Evolutionary conservation across 2,329 filamentous ascomycete genomes (phyloP), one percentile per base, ranked within the genome.

Genomic region (Pyrenophora seminiperda): DNA sequence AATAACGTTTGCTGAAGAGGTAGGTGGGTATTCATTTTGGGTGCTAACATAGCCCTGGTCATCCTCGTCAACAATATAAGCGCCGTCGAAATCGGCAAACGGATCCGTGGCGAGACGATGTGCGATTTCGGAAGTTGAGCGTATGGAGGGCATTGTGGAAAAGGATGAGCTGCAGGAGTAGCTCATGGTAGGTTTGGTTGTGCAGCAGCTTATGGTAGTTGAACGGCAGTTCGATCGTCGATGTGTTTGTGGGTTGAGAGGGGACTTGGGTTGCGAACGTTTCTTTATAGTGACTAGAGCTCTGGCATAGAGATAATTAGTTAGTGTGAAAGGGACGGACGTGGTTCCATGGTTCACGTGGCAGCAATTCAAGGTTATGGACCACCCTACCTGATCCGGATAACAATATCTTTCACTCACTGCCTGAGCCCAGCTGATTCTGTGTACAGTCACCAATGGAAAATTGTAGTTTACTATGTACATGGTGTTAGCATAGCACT

Each of bases 1-100:
- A 14, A 24, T 24, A n/a, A 27, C n/a, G 6, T 38, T 20, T 9
- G 20, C 14, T 6, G 33, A 5, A 37, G 24, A 3, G 17, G 24
- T 3, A n/a, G 30, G 3, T 5, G 24, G 18, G 13, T 34, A 10
- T 3, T 14, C 17, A 11, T 46, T 5, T 7, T 27, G 10, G 5
- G 15, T 11, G 13, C 2, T 11, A 18, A 5, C 7, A 11, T 9
- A 5, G 10, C n/a, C 13, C 9, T 4, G 10, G 5, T 27, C 37
- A 22, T 47, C 14, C 15, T 41, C 44, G 1, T 9, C 11, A 15
- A 36, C 13, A 3, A 10, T 14, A 17, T 39, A 24, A 14, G 27
- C 40, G 9, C 40, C 33, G 13, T 49, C 46, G 34, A 43, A 49
- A 15, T 49, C 40, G 22, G 34, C 5, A 20, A 49, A 49, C 11